These are phyloP conservation scores for Colletotrichum cordylinicola DNA, from an alignment of 2,329 filamentous ascomycete species.

Conservation along the genomic window DNA sequence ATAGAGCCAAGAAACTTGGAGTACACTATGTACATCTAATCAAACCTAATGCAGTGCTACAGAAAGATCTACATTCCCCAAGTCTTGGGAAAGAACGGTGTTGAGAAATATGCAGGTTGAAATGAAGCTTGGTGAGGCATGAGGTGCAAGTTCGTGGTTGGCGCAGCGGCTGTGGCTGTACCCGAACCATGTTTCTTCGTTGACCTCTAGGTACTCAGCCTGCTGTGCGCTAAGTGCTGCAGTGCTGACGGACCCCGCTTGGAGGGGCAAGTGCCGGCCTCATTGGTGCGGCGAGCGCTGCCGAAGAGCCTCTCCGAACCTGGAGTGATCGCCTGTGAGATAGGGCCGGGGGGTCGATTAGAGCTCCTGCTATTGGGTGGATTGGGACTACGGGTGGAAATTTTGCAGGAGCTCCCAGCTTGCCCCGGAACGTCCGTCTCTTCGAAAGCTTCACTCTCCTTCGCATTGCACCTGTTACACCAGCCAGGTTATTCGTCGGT, in stretches of 20 bases:
- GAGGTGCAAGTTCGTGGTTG: not conserved
- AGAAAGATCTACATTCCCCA: not conserved
- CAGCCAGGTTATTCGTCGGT: not conserved
- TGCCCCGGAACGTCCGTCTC: conserved; percentile 8
- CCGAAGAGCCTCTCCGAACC: conserved; percentile 14
- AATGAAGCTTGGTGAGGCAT: not conserved
- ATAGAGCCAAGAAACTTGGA: not conserved
- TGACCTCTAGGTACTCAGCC: not conserved
- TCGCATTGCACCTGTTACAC: conserved; percentile 1
- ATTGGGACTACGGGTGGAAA: conserved; percentile 14
- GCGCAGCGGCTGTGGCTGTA: conserved; percentile 9
- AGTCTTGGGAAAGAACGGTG: conserved; percentile 1
- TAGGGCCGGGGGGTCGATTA: not conserved
- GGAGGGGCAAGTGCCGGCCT: not conserved
- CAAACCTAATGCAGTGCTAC: not conserved
- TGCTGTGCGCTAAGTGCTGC: not conserved
- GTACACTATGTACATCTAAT: not conserved
- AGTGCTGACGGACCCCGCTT: not conserved
- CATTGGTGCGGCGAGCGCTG: conserved; percentile 9
- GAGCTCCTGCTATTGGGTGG: conserved; percentile 8
- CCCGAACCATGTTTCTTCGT: conserved; percentile 7
- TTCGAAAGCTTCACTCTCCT: not conserved
- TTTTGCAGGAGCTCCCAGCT: conserved; percentile 21
- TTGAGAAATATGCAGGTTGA: conserved; percentile 2
- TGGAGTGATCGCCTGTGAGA: conserved; percentile 3